Percentiles rank a stretch among this genome's conserved stretches.
Conservation (phyloP, 768 basidiomycete species). For the Termitomyces sp. region DNA sequence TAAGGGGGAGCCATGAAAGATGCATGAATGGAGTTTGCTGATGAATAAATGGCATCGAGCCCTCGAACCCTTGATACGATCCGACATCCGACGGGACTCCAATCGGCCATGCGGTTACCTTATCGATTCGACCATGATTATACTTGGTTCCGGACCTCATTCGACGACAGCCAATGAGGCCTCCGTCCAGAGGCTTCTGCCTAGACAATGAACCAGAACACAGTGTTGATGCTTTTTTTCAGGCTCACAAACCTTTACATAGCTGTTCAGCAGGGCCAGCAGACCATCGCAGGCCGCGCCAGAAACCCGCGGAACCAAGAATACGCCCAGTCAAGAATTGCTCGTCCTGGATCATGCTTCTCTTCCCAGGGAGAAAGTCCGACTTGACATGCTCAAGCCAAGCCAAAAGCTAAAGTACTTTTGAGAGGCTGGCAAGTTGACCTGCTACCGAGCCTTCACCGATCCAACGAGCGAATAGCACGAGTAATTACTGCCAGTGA, state of each 20-base stretch:
- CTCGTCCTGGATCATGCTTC: not conserved
- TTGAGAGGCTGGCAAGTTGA: not conserved
- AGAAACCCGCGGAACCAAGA: not conserved
- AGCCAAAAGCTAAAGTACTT: not conserved
- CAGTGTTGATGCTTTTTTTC: not conserved
- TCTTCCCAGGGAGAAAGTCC: not conserved
- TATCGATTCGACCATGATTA: not conserved
- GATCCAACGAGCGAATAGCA: not conserved
- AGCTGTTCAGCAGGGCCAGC: not conserved
- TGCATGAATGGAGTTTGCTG: not conserved
- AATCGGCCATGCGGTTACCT: not conserved
- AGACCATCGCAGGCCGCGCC: not conserved
- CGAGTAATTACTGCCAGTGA: not conserved
- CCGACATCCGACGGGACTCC: not conserved
- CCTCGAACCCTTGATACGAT: not conserved
- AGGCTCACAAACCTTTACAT: too few relatives aligned
- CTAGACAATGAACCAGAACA: not conserved
- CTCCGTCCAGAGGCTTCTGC: not conserved
- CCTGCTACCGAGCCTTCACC: not conserved
- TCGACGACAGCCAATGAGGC: not conserved
- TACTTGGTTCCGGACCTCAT: not conserved
- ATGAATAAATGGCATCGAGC: not conserved
- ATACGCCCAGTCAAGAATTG: not conserved
- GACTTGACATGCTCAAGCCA: not conserved
- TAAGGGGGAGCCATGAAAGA: constrained; percentile 1